phyloP scores from a whole-genome alignment of 257 asterid genomes.

The Gentiana dahurica region DNA sequence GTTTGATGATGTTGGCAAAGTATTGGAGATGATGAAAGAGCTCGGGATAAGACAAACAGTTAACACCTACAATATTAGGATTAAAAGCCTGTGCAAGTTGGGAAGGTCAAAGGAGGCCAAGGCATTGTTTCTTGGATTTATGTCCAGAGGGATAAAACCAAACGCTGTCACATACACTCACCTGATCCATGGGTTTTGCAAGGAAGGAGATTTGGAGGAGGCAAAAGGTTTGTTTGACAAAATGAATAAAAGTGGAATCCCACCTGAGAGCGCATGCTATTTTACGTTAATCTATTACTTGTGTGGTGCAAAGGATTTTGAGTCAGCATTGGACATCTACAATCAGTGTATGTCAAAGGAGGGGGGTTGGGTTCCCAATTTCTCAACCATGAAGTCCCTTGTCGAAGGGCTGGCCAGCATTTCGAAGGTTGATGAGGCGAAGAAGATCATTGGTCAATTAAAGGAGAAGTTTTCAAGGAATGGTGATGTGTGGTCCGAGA shows the following conservation, averaged over 20 bases:
- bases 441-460: slow-evolving; percentile 37
- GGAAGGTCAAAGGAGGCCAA: slow-evolving; percentile 56
- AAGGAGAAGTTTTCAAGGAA: slow-evolving; percentile 45
- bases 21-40: slow-evolving; percentile 54
- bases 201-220: slow-evolving; percentile 43
- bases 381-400: slow-evolving; percentile 59
- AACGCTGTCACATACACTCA: slow-evolving; percentile 42
- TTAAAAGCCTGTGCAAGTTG: slow-evolving; percentile 68
- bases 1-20: slow-evolving; percentile 54
- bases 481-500: slow-evolving; percentile 52
- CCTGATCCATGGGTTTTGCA: slow-evolving; percentile 63
- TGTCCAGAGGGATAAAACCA: slow-evolving; percentile 43
- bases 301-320: slow-evolving; percentile 49
- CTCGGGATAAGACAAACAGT: slow-evolving; percentile 31
- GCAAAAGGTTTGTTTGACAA: slow-evolving; percentile 45
- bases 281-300: slow-evolving; percentile 56
- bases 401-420: slow-evolving; percentile 58
- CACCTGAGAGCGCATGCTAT: slow-evolving; percentile 42
- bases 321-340: slow-evolving; percentile 39
- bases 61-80: slow-evolving; percentile 51
- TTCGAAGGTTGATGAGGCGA: slow-evolving; percentile 53
- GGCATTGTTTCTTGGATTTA: slow-evolving; percentile 58
- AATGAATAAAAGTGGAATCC: slow-evolving; percentile 35
- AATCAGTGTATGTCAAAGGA: slow-evolving; percentile 34
- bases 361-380: slow-evolving; percentile 66